These are phyloP conservation scores for Coemansia sp. DNA, from an alignment of 192 early-diverging fungal species.

Conservation along the genomic window DNA sequence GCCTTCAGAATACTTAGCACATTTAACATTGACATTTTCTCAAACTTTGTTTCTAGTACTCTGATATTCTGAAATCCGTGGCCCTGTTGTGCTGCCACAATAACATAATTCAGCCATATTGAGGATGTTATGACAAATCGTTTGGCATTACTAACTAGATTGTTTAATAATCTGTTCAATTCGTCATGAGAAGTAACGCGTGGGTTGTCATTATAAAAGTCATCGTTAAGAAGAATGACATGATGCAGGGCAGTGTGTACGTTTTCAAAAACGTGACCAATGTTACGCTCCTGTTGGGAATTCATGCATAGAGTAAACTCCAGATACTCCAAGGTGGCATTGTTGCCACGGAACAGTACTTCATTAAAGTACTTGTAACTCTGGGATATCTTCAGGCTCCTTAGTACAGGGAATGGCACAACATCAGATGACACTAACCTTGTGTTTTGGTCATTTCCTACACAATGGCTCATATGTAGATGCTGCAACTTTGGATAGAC, in stretches of 20 bases:
- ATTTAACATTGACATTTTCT: background rate
- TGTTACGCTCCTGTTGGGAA: background rate
- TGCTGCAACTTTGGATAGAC: slow-evolving; percentile 4
- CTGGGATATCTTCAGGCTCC: background rate
- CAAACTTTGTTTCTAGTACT: background rate
- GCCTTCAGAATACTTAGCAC: background rate
- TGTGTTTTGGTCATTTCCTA: background rate
- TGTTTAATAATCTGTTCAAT: background rate
- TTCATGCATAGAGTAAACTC: background rate
- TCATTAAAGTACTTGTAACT: slow-evolving; percentile 9
- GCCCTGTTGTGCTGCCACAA: background rate
- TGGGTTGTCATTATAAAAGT: background rate
- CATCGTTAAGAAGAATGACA: background rate
- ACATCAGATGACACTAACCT: background rate
- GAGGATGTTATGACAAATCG: background rate
- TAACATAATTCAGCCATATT: background rate
- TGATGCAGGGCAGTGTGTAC: background rate
- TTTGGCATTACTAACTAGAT: background rate
- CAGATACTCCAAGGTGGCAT: slow-evolving; percentile 3
- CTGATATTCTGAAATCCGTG: background rate
- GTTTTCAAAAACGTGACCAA: background rate
- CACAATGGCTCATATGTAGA: background rate
- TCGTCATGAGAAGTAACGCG: background rate
- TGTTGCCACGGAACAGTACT: slow-evolving; percentile 10
- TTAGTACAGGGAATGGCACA: slow-evolving; percentile 6